phyloP scores from a whole-genome alignment of 495 filamentous ascomycete genomes.

The Aspergillus ostianus region DNA sequence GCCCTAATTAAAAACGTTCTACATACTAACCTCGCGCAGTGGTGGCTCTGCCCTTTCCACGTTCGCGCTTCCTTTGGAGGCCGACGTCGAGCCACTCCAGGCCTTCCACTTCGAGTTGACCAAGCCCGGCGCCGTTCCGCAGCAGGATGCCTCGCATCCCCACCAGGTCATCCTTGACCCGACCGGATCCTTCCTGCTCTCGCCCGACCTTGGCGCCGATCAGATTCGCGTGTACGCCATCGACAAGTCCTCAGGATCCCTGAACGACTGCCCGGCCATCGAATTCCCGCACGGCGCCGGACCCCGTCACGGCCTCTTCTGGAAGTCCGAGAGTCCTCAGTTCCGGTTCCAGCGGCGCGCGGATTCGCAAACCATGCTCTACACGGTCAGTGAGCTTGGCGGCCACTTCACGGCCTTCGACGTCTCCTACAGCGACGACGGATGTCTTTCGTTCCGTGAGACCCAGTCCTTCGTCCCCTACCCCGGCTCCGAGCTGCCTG shows the following conservation, averaged over 20 bases:
- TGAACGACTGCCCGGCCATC: conserved; percentile 27
- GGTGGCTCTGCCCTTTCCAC: conserved; percentile 36
- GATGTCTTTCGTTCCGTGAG: conserved; percentile 42
- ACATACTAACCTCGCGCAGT: conserved; percentile 18
- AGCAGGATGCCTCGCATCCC: conserved; percentile 67
- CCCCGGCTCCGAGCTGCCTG: conserved; percentile 24
- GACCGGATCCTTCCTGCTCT: conserved; percentile 59
- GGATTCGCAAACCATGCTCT: conserved; percentile 37
- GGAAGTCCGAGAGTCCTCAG: conserved; percentile 16
- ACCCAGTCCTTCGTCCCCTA: conserved; percentile 32
- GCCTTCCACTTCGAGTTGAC: conserved; percentile 51
- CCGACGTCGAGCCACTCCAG: conserved; percentile 33
- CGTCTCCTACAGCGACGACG: conserved; percentile 51
- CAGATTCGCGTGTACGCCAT: conserved; percentile 63
- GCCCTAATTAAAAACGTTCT: not conserved
- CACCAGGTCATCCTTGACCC: conserved; percentile 72
- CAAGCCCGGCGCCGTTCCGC: conserved; percentile 47
- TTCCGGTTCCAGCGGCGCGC: not conserved
- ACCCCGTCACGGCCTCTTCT: conserved; percentile 67
- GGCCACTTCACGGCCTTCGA: conserved; percentile 58
- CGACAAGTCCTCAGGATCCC: conserved; percentile 35
- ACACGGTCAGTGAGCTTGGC: conserved; percentile 61
- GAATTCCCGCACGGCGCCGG: conserved; percentile 53
- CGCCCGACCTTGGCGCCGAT: conserved; percentile 73
- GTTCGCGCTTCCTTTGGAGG: conserved; percentile 31